Evolutionary conservation across 2,329 filamentous ascomycete genomes (phyloP).

Genomic region (Fusarium siculi): DNA sequence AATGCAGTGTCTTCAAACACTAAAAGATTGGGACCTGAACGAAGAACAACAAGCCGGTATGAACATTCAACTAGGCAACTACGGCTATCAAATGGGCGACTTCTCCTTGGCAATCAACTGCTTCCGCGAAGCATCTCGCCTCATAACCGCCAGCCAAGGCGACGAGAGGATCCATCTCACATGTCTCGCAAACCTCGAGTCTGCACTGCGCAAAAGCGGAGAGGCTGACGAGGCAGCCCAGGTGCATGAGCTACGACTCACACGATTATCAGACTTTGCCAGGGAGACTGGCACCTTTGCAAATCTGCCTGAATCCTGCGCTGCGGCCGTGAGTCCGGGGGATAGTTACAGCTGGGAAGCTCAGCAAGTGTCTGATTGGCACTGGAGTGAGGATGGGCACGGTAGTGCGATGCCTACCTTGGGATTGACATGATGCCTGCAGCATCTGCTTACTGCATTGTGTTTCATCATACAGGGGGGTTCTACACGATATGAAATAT

Average conservation of each 20-base stretch:
- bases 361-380: constrained; percentile 39
- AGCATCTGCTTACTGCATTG: constrained; percentile 3
- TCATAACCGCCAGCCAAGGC: constrained; percentile 43
- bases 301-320: constrained; percentile 30
- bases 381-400: constrained; percentile 31
- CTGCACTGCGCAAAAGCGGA: constrained; percentile 39
- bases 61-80: constrained; percentile 48
- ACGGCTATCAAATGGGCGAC: constrained; percentile 46
- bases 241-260: constrained; percentile 45
- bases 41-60: constrained; percentile 48
- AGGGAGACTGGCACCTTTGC: constrained; percentile 43
- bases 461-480: neutral
- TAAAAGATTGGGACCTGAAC: constrained; percentile 45
- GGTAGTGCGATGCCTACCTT: constrained; percentile 16
- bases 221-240: constrained; percentile 41
- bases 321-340: constrained; percentile 24
- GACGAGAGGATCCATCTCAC: constrained; percentile 48
- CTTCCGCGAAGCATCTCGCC: constrained; percentile 45
- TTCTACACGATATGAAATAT: neutral
- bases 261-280: constrained; percentile 46
- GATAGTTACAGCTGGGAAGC: constrained; percentile 27
- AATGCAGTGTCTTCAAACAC: constrained; percentile 43
- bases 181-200: constrained; percentile 50
- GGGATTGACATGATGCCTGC: constrained; percentile 32
- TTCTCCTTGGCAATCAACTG: constrained; percentile 43